Evolutionary conservation across 2,329 filamentous ascomycete genomes (phyloP), one percentile per base, ranked within the genome.

Genomic region (Aureobasidium subglaciale): DNA sequence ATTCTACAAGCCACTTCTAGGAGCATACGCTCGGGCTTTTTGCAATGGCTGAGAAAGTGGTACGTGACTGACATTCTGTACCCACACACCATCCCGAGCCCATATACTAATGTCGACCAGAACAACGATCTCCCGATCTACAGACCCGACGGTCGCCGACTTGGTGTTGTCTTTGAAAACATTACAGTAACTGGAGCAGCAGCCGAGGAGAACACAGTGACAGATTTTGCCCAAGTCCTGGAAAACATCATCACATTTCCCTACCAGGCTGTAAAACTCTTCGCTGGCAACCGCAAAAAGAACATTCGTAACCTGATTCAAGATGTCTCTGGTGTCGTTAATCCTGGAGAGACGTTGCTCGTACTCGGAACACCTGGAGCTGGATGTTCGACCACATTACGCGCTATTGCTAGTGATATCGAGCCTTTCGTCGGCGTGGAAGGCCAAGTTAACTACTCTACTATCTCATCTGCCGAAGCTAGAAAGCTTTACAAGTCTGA

Each of bases 401-500:
- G 85, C 61, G 73, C 85, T 60, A 73, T 88, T 6, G 75, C 82
- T 46, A 87, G 87, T 62, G 76, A 80, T 56, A 72, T 83, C 34
- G 43, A 56, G 7, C 35, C 38, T 22, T 54, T 57, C 13, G 55
- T 56, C 15, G 73, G 73, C 2, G 76, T 87, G 2, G 66, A 75
- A 1, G 85, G 84, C 0, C 77, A 85, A 6, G 67, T 55, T 18
- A n/a, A 35, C 7, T 49, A 43, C 11, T 56, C 43, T 3, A 55
- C 50, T 9, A 76, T 87, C 63, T 72, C 79, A 2, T 78, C 86
- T 57, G 71, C 85, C 63, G 81, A 87, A 65, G 90, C 90, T 84
- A 80, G 85, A 67, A 79, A 80, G 11, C 74, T 79, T 54, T 89
- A 90, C 70, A 83, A 86, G 20, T 87, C 88, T 61, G 74, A 75